These are phyloP conservation scores for Metschnikowia lochheadii DNA, from an alignment of 805 yeast species.

Conservation along the genomic window DNA sequence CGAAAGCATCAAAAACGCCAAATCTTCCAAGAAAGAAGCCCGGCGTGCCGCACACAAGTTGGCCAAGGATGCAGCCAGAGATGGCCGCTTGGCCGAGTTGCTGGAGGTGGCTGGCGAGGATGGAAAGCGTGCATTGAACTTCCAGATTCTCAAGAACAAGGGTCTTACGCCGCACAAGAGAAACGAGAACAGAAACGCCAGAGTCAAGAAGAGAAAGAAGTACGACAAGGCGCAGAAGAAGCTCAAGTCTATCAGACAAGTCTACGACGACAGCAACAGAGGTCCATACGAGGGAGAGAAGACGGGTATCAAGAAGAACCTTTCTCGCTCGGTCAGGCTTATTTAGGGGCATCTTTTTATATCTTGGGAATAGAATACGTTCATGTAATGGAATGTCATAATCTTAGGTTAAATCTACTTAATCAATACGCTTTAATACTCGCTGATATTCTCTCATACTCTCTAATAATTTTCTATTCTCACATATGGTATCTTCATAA, in stretches of 20 bases:
- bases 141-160: constrained; percentile 92
- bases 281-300: constrained; percentile 86
- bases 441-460: too few relatives aligned
- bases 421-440: too few relatives aligned
- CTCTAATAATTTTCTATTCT: too few relatives aligned
- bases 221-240: constrained; percentile 93
- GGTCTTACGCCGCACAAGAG: constrained; percentile 91
- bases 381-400: not conserved
- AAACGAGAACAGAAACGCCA: constrained; percentile 90
- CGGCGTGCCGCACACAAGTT: constrained; percentile 61
- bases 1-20: constrained; percentile 46
- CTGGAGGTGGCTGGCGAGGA: constrained; percentile 63
- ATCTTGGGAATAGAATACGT: too few relatives aligned
- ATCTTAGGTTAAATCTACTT: not conserved
- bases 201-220: constrained; percentile 98
- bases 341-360: not conserved
- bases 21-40: constrained; percentile 45
- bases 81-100: constrained; percentile 75
- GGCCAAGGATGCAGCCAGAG: constrained; percentile 77
- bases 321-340: constrained; percentile 83
- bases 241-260: constrained; percentile 84
- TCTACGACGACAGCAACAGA: constrained; percentile 66
- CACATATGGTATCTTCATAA: not conserved
- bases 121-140: constrained; percentile 93
- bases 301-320: constrained; percentile 95